Conservation (phyloP, 345 rosid genomes). For the Eucalyptus curtisii region DNA sequence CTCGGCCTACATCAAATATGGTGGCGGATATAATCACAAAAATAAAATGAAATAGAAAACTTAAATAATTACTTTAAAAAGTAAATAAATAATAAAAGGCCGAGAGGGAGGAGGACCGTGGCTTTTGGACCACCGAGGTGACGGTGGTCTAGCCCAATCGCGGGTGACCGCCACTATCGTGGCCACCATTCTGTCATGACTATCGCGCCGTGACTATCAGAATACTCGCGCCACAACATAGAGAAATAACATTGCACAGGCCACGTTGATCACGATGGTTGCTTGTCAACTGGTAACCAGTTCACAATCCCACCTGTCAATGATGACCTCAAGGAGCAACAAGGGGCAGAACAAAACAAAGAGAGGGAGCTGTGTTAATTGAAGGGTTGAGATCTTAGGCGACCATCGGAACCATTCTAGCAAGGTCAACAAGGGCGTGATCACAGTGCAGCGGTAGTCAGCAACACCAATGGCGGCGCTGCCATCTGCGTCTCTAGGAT, state of each 20-base stretch:
- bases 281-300: too few relatives aligned
- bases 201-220: too few relatives aligned
- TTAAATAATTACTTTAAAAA: not conserved
- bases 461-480: not conserved
- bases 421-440: not conserved
- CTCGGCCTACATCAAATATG: not conserved
- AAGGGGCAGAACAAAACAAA: too few relatives aligned
- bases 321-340: too few relatives aligned
- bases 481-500: not conserved
- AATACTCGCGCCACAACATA: not conserved
- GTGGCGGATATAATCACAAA: not conserved
- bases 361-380: not conserved
- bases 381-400: not conserved
- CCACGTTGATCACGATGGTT: not conserved
- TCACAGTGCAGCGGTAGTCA: not conserved
- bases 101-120: not conserved
- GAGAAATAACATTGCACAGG: not conserved
- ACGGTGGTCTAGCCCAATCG: not conserved
- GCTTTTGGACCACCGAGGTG: not conserved
- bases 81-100: not conserved
- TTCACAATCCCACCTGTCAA: too few relatives aligned
- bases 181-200: accelerated
- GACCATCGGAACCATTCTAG: not conserved
- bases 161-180: not conserved
- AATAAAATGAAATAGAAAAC: not conserved